Evolutionary conservation across 2,329 filamentous ascomycete species (phyloP).

Genomic region (Epichloe typhina): DNA sequence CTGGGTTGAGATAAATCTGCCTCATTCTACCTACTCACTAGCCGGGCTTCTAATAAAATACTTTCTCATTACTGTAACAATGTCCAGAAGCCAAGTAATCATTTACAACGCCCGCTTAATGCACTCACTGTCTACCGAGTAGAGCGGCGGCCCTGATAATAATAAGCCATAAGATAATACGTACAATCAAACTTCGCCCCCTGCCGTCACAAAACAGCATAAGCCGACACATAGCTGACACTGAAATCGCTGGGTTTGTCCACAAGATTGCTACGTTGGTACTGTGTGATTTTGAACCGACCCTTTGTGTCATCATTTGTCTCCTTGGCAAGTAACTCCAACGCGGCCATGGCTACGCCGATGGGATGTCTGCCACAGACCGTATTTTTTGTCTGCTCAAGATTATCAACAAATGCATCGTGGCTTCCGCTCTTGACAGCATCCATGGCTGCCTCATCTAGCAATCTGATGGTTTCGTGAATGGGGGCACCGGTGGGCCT

Average conservation of each 20-base stretch:
- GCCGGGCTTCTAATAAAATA: too few species aligned
- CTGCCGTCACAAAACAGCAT: constrained; percentile 52
- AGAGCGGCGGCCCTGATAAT: too few species aligned
- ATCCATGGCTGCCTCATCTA: constrained; percentile 74
- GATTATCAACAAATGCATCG: constrained; percentile 51
- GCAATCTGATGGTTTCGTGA: constrained; percentile 68
- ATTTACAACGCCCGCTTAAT: too few species aligned
- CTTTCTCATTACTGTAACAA: too few species aligned
- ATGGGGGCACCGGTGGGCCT: constrained; percentile 39
- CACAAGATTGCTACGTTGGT: constrained; percentile 73
- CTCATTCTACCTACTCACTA: too few species aligned
- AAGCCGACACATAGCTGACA: constrained; percentile 91
- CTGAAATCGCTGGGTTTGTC: constrained; percentile 59
- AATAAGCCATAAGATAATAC: too few species aligned
- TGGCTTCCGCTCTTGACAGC: constrained; percentile 70
- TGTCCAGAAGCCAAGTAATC: too few species aligned
- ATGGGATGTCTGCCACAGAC: constrained; percentile 94
- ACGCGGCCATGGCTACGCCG: constrained; percentile 76
- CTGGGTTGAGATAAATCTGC: too few species aligned
- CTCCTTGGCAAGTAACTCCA: constrained; percentile 49
- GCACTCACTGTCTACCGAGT: too few species aligned
- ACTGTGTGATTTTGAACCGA: constrained; percentile 67
- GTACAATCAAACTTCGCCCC: neutral
- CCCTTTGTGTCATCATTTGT: constrained; percentile 28
- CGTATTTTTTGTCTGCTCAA: constrained; percentile 70